Base-by-base conservation (phyloP, 2,329 filamentous ascomycete genomes). In the Cladorrhinum sp. region DNA sequence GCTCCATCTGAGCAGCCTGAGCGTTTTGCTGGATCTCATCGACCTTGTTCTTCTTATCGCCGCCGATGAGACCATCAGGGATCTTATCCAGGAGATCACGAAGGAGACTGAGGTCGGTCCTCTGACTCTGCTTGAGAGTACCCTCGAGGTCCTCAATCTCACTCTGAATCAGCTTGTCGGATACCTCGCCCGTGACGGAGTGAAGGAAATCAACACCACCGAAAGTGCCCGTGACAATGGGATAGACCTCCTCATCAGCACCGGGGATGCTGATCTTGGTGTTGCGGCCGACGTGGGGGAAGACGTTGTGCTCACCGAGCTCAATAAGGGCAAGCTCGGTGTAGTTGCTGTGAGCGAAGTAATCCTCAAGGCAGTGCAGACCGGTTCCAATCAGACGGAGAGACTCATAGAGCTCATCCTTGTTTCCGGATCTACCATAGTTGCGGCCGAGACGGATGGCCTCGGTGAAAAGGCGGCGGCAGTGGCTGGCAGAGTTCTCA, bases 121-220 rank as follows among this genome's bases (percentile, higher is more conserved):
- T 81, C 59, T 82, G 75, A 68, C 85, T 84, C 57, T 86, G 81
- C 71, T 88, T 74, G 53, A 97, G 87, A 18, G 90, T 89, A n/a
- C 88, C 89, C 74, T 97, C 90, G 10, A 97, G 86, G 69, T 92
- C 88, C 71, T 96, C 86, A 59, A 98, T 87, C 73, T 98, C 94
- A 63, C 91, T 95, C 73, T 97, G 93, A 28, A 89, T 93, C 62
- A 93, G 80, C 78, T 96, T 96, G 75, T 97, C 93, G 42, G 89
- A 90, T 56, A 96, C 86, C 77, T 88, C 86, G 61, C 86, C 85
- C 51, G 84, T 90, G 28, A 96, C 92, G 1, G 90, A 95, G 77
- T 96, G 92, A 63, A 96, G 79, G 77, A 97, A 97, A 71, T 97
- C 94, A 14, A 96, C 93, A 65, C 93, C 93, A 64, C 93, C 93